A percentile compares a stretch with the other conserved stretches of the same genome.
Evolutionary conservation across 768 basidiomycete species (phyloP).

Genomic region (Boletus rubescentipes): DNA sequence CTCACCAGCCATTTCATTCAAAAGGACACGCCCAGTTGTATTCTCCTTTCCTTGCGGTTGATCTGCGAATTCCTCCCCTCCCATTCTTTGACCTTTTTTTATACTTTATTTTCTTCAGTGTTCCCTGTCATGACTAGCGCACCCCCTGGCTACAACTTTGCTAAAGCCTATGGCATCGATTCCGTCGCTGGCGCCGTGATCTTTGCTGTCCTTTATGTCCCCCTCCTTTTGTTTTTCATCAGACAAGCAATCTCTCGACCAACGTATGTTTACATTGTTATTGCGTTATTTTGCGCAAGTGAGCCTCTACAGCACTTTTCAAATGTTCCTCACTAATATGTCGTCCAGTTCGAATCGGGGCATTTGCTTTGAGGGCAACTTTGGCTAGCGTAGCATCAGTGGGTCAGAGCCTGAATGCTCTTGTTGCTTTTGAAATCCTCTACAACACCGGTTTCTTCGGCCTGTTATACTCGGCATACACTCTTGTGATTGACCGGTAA

Average conservation of each 20-base stretch:
- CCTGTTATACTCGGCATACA: slow-evolving; percentile 35
- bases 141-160: slow-evolving; percentile 23
- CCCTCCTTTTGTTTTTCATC: slow-evolving; percentile 26
- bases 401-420: slow-evolving; percentile 20
- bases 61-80: slow-evolving; percentile 11
- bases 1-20: slow-evolving; percentile 6
- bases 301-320: not conserved
- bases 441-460: slow-evolving; percentile 39
- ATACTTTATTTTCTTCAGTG: too few relatives aligned
- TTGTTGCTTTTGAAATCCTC: slow-evolving; percentile 31
- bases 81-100: not conserved
- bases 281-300: slow-evolving; percentile 32
- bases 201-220: slow-evolving; percentile 32
- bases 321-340: not conserved
- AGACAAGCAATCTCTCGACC: slow-evolving; percentile 19
- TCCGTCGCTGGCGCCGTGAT: slow-evolving; percentile 33
- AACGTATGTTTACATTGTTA: slow-evolving; percentile 29
- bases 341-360: slow-evolving; percentile 27
- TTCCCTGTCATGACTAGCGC: slow-evolving; percentile 15
- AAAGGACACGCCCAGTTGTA: slow-evolving; percentile 2
- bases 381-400: slow-evolving; percentile 25
- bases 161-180: slow-evolving; percentile 27
- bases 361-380: slow-evolving; percentile 31
- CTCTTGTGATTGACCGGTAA: slow-evolving; percentile 34
- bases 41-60: slow-evolving; percentile 15